phyloP scores from a whole-genome alignment of 2,329 filamentous ascomycete genomes.

The Beauveria sp. region DNA sequence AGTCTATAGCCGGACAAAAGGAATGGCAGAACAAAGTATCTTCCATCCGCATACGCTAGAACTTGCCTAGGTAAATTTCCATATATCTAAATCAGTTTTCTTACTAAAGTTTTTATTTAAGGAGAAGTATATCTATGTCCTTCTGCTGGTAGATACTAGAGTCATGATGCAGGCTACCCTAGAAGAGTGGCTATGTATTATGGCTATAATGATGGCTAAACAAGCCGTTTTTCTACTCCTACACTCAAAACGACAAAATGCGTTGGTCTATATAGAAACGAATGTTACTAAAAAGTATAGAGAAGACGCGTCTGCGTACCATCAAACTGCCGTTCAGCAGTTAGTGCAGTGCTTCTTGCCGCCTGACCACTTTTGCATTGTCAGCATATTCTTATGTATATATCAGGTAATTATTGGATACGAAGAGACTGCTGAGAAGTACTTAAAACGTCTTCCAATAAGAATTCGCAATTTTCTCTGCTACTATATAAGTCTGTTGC shows the following conservation, averaged over 20 bases:
- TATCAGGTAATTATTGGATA: background rate
- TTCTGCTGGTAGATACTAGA: background rate
- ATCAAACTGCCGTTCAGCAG: background rate
- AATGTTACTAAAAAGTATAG: background rate
- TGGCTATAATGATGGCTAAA: background rate
- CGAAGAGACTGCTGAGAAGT: background rate
- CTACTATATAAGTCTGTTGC: too few species aligned
- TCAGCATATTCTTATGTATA: background rate
- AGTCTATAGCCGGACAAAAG: background rate
- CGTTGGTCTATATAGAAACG: background rate
- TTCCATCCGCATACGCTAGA: background rate
- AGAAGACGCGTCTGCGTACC: background rate
- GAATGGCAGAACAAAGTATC: background rate
- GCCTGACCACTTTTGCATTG: too few species aligned
- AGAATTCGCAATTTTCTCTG: too few species aligned
- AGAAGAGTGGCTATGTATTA: background rate
- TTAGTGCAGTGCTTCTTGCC: background rate
- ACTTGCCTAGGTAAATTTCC: background rate
- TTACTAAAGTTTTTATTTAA: background rate
- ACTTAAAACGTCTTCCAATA: background rate
- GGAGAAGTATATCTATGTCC: background rate
- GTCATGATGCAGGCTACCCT: background rate
- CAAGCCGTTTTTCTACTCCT: background rate
- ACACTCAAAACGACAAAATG: background rate
- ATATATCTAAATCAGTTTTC: background rate